Evolutionary conservation across 2,329 filamentous ascomycete species (phyloP).

Genomic region (Monilinia polystroma): DNA sequence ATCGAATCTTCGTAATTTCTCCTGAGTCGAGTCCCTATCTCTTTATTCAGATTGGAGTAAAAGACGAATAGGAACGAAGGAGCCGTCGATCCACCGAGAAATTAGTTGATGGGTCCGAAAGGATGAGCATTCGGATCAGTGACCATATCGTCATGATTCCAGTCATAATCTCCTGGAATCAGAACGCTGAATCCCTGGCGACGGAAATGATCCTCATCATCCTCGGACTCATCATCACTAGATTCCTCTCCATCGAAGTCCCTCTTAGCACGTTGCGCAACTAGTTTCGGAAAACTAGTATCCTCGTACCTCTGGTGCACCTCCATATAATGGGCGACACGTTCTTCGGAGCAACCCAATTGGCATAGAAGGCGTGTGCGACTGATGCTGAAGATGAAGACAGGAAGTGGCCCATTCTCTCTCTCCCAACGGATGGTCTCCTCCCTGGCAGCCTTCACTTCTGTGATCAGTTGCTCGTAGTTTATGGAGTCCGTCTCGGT

Average conservation of each 20-base stretch:
- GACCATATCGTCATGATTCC: not conserved
- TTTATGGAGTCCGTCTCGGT: not conserved
- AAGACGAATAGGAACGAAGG: not conserved
- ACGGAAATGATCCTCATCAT: not conserved
- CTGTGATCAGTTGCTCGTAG: not conserved
- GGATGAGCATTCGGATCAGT: not conserved
- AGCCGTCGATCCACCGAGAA: not conserved
- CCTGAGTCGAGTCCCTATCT: not conserved
- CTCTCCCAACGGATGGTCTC: not conserved
- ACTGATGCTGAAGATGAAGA: not conserved
- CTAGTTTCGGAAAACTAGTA: too few species aligned
- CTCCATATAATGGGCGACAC: not conserved
- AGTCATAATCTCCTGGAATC: too few species aligned
- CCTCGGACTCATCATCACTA: not conserved
- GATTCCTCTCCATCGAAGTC: not conserved
- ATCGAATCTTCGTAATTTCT: not conserved
- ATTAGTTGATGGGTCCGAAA: not conserved
- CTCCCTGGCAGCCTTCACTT: not conserved
- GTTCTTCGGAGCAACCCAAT: not conserved
- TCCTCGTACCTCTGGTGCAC: not conserved
- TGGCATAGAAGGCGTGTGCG: not conserved
- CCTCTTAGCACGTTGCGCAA: not conserved
- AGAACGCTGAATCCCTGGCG: too few species aligned
- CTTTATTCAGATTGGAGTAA: not conserved
- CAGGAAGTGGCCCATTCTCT: not conserved